Evolutionary conservation across 23 red algal genomes (phyloP), one percentile per base, ranked within the genome.

Genomic region (Chondrus crispus): DNA sequence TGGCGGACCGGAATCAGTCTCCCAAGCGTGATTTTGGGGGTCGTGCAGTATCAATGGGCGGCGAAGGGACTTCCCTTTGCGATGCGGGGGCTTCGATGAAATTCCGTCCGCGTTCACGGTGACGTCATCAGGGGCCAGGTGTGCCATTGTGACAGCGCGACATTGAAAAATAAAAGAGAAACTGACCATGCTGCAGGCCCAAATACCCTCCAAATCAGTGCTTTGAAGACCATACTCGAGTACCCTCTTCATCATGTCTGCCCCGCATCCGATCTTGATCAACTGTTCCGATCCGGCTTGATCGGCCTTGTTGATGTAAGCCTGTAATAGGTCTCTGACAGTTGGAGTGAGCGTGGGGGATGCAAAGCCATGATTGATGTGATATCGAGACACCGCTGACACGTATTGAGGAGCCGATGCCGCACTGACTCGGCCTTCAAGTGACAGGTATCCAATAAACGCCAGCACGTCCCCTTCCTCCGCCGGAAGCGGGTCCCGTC

Each of bases 391-490:
- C 5, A 86, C 57, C n/a, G 55, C 63, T 37, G 63, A 47, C 6
- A 86, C 41, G 60, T 68, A 68, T 5, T 86, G 82, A 3, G 53
- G 53, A 16, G 46, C 46, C 9, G 82, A 86, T 44, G 58, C 40
- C 5, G 55, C 12, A 3, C 46, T 20, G 22, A 70, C 60, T 19
- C 39, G 2, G 20, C 57, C 55, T 69, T 68, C 57, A 5, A 20
- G 12, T 19, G 82, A 69, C 20, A 86, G 80, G 46, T 38, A 46
- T 10, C 82, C 82, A n/a, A 86, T 46, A 46, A 8, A 86, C 8
- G 82, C 55, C 26, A 70, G 9, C 32, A 86, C 10, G 49, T 62
- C 5, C 36, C 49, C 82, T 5, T 86, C 82, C 33, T 24, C n/a
- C 19, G 49, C 82, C 37, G 57, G 14, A 7, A 86, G 5, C n/a